These are phyloP conservation scores for Nothopassalora personata DNA, from an alignment of 2,329 filamentous ascomycete species.

Conservation along the genomic window DNA sequence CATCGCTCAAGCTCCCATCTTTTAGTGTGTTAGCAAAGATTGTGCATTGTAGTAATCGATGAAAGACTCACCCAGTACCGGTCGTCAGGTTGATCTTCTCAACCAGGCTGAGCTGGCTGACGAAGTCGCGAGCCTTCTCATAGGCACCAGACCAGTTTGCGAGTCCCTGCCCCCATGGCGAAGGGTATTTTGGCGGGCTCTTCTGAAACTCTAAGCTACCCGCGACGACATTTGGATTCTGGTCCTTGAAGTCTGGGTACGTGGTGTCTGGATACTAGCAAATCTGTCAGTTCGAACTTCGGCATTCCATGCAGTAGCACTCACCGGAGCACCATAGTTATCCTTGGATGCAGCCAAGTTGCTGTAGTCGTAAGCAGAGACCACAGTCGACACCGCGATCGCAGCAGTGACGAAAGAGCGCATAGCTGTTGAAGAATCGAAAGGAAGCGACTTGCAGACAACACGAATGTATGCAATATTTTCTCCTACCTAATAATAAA, in stretches of 20 bases:
- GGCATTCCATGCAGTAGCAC: background rate
- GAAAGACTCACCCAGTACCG: constrained; percentile 49
- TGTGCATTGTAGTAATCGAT: background rate
- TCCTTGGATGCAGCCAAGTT: constrained; percentile 17
- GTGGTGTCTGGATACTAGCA: constrained; percentile 24
- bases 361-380: constrained; percentile 17
- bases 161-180: constrained; percentile 25
- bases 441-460: background rate
- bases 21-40: background rate
- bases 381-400: constrained; percentile 8
- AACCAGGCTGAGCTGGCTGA: constrained; percentile 29
- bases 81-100: constrained; percentile 35
- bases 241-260: constrained; percentile 23
- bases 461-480: background rate
- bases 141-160: constrained; percentile 45
- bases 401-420: constrained; percentile 12
- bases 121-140: constrained; percentile 27
- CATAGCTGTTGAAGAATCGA: constrained; percentile 6
- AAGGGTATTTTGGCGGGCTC: constrained; percentile 26
- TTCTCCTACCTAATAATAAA: background rate
- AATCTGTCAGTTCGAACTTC: background rate
- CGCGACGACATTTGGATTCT: constrained; percentile 23
- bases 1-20: constrained; percentile 29
- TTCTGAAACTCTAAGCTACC: constrained; percentile 23
- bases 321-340: constrained; percentile 20